Conservation (phyloP, 176 grass and related monocot species). For the Eleusine indica region DNA sequence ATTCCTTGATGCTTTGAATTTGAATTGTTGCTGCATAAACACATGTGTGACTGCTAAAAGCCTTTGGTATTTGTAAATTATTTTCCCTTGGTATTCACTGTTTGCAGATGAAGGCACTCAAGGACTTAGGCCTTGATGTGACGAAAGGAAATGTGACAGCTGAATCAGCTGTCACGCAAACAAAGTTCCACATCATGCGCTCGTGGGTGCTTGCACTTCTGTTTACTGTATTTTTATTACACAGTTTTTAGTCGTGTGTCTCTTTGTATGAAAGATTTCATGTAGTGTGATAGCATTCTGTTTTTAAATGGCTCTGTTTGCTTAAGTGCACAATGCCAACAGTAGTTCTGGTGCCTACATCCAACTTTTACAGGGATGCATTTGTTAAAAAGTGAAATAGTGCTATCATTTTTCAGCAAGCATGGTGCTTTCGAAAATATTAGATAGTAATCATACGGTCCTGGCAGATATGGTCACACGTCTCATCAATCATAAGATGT, state of each 20-base stretch:
- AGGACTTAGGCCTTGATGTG: constrained; percentile 92
- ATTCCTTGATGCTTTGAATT: not conserved
- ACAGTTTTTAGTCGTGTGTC: constrained; percentile 18
- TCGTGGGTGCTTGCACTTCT: constrained; percentile 64
- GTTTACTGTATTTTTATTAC: constrained; percentile 34
- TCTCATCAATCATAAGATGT: not conserved
- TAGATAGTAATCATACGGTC: not conserved
- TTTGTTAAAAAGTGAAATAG: not conserved
- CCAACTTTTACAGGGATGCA: not conserved
- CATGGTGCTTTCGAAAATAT: constrained; percentile 18
- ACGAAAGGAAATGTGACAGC: constrained; percentile 84
- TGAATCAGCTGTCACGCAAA: constrained; percentile 72
- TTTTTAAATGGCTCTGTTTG: constrained; percentile 3
- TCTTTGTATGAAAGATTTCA: constrained; percentile 12
- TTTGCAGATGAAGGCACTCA: constrained; percentile 93
- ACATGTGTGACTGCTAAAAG: constrained; percentile 14
- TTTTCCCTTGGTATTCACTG: constrained; percentile 46
- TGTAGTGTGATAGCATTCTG: not conserved
- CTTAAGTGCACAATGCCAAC: not conserved
- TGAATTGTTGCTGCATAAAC: constrained; percentile 16
- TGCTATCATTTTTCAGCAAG: not conserved
- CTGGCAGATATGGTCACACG: not conserved
- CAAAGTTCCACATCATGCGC: constrained; percentile 88
- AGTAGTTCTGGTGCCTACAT: not conserved
- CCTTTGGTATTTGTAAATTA: constrained; percentile 35